phyloP scores from a whole-genome alignment of 352 stramenopile genomes.

The Globisporangium emineosum region DNA sequence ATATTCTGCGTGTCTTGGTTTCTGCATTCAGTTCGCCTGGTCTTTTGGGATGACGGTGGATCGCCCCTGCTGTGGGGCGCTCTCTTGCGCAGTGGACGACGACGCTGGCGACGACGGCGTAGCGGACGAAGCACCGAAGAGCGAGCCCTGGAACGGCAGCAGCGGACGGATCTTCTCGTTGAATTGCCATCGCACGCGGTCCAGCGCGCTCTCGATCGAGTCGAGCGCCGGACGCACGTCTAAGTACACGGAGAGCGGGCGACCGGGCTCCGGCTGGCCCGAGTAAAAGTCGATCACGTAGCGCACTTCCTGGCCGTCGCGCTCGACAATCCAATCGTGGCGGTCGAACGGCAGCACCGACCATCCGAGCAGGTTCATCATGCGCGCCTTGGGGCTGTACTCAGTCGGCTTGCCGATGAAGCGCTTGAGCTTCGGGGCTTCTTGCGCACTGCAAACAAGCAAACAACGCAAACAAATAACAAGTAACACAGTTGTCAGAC shows the following conservation, averaged over 20 bases:
- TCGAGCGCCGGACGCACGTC: slow-evolving; percentile 97
- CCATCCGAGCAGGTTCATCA: slow-evolving; percentile 85
- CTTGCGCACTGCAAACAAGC: slow-evolving; percentile 25
- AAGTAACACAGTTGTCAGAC: slow-evolving; percentile 3
- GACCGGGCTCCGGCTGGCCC: slow-evolving; percentile 79
- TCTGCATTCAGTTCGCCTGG: slow-evolving; percentile 8
- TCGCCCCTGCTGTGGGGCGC: slow-evolving; percentile 16
- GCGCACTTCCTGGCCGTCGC: slow-evolving; percentile 88
- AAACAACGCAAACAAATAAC: slow-evolving; percentile 6
- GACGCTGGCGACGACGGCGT: background rate
- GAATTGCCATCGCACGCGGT: slow-evolving; percentile 80
- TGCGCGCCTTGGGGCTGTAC: slow-evolving; percentile 92
- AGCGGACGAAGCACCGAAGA: slow-evolving; percentile 30
- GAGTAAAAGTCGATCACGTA: slow-evolving; percentile 99
- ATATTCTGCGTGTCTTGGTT: background rate
- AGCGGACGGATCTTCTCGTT: slow-evolving; percentile 68
- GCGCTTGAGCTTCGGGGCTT: slow-evolving; percentile 87
- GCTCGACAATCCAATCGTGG: slow-evolving; percentile 97
- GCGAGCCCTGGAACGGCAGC: slow-evolving; percentile 60
- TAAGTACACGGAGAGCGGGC: slow-evolving; percentile 91
- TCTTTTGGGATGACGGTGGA: slow-evolving; percentile 30
- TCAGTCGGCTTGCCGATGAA: slow-evolving; percentile 96
- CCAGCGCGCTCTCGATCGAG: slow-evolving; percentile 73
- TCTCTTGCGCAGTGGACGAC: background rate
- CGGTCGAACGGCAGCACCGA: slow-evolving; percentile 95